Conservation (phyloP, 352 stramenopile genomes). For the Globisporangium barbulae region DNA sequence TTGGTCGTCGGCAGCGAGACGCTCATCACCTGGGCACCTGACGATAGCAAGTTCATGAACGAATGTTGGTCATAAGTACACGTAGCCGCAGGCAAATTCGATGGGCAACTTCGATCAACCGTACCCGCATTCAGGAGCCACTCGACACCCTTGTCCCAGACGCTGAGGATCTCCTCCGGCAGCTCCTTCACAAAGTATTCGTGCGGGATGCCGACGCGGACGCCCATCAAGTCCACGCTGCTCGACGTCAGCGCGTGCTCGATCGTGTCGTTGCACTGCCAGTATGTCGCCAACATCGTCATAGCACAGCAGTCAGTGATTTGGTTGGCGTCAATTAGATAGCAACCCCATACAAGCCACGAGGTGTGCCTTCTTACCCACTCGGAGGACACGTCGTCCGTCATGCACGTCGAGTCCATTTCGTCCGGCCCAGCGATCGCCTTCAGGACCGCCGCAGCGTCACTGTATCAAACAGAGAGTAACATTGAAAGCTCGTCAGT, state of each 20-base stretch:
- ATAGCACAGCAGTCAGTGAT: not conserved
- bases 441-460: conserved; percentile 75
- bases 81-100: not conserved
- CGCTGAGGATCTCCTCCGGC: conserved; percentile 72
- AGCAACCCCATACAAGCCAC: not conserved
- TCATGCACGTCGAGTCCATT: conserved; percentile 82
- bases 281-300: not conserved
- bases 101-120: not conserved
- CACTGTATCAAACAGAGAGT: conserved; percentile 29
- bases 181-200: conserved; percentile 94
- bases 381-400: conserved; percentile 31
- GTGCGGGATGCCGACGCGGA: conserved; percentile 91
- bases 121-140: conserved; percentile 64
- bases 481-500: not conserved
- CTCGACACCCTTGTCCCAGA: conserved; percentile 81
- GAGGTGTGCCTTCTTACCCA: conserved; percentile 46
- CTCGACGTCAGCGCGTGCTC: conserved; percentile 22
- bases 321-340: not conserved
- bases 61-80: not conserved
- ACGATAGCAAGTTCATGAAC: not conserved
- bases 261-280: conserved; percentile 38
- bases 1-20: conserved; percentile 77
- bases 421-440: conserved; percentile 76
- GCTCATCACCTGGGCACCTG: conserved; percentile 68
- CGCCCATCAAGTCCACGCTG: conserved; percentile 47